A percentile compares a stretch with the other conserved stretches of the same genome.
These are phyloP conservation scores for Nematodospora valgi DNA, from an alignment of 805 yeast species.

Conservation along the genomic window DNA sequence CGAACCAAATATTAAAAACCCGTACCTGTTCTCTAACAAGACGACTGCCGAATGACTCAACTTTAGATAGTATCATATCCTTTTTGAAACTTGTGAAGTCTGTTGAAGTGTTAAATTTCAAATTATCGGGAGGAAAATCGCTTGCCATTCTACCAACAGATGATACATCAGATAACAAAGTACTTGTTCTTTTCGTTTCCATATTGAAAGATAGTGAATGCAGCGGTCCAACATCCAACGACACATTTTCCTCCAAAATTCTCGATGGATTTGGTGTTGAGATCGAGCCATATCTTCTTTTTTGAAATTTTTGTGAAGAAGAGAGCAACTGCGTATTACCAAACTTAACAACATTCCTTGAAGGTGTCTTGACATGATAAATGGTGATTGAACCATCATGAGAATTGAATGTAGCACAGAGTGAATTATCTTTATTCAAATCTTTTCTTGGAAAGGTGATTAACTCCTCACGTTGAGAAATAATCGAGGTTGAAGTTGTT, in stretches of 20 bases:
- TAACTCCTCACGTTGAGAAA: conserved; percentile 56
- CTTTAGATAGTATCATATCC: conserved; percentile 66
- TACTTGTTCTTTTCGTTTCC: conserved; percentile 43
- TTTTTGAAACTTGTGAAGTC: conserved; percentile 46
- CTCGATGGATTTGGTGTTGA: conserved; percentile 43
- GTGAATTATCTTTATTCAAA: conserved; percentile 26
- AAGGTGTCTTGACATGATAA: conserved; percentile 51
- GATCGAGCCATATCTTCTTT: conserved; percentile 25
- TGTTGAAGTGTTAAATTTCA: conserved; percentile 14
- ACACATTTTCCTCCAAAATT: conserved; percentile 39
- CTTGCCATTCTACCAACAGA: conserved; percentile 45
- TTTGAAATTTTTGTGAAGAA: conserved; percentile 10
- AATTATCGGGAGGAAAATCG: conserved; percentile 25
- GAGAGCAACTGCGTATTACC: neutral
- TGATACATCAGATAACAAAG: conserved; percentile 39
- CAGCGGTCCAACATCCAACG: conserved; percentile 3
- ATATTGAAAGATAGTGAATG: conserved; percentile 29
- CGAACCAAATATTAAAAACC: conserved; percentile 30
- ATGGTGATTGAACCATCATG: conserved; percentile 44
- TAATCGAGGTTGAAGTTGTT: conserved; percentile 65
- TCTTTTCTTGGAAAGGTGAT: conserved; percentile 48
- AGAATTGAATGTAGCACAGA: conserved; percentile 57
- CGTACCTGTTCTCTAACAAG: conserved; percentile 29
- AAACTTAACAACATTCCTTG: conserved; percentile 12
- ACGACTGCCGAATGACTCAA: conserved; percentile 38